These are phyloP conservation scores for Mrakia blollopis DNA, from an alignment of 768 basidiomycete species.

Conservation along the genomic window DNA sequence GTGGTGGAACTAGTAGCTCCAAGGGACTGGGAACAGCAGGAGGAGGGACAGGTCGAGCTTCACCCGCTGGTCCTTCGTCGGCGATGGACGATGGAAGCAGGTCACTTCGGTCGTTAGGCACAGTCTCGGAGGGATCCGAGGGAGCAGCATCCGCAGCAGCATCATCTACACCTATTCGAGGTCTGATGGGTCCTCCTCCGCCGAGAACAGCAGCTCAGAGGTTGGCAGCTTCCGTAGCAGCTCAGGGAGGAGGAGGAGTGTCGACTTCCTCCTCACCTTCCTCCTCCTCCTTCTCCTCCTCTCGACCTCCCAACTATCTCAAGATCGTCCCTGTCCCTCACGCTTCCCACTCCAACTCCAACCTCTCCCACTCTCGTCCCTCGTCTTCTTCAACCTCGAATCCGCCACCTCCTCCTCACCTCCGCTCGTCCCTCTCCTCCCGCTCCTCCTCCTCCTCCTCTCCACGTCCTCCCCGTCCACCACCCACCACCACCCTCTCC, in stretches of 20 bases:
- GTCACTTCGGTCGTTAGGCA: neutral
- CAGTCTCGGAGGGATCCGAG: conserved; percentile 4
- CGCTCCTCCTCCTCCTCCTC: neutral
- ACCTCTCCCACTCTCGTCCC: conserved; percentile 49
- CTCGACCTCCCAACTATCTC: conserved; percentile 48
- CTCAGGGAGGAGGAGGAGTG: too few relatives aligned
- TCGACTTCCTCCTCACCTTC: neutral
- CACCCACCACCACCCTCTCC: neutral
- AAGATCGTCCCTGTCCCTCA: conserved; percentile 55
- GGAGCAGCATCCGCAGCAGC: neutral
- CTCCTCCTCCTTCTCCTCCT: conserved; percentile 5
- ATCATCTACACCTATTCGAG: neutral
- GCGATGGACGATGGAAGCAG: neutral
- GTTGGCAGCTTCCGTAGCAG: neutral
- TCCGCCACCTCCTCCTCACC: neutral
- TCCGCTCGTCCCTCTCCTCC: neutral
- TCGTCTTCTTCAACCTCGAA: conserved; percentile 8
- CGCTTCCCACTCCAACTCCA: conserved; percentile 28
- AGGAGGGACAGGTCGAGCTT: neutral
- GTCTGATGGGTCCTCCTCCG: conserved; percentile 10
- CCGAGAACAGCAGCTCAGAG: neutral
- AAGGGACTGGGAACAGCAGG: neutral
- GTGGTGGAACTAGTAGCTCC: neutral
- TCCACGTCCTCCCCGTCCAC: neutral
- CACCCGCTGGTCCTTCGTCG: neutral